phyloP scores from a whole-genome alignment of 495 filamentous ascomycete genomes.

The Penicillium canariense region DNA sequence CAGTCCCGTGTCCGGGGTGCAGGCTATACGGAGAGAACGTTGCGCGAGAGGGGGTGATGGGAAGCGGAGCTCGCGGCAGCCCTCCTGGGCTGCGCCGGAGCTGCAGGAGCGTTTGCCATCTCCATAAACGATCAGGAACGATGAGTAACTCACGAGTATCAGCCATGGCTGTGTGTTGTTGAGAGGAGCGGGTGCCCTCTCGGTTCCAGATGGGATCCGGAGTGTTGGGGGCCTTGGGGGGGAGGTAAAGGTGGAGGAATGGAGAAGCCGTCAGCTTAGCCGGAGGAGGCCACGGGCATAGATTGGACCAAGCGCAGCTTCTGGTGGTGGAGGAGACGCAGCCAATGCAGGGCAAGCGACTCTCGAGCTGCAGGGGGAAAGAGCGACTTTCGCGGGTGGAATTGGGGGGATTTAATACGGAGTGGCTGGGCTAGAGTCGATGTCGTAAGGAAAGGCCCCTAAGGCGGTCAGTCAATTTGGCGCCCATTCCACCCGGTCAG shows the following conservation, averaged over 20 bases:
- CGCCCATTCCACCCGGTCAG: slow-evolving; percentile 21
- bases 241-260: slow-evolving; percentile 17
- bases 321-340: not conserved
- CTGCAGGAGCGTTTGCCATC: slow-evolving; percentile 1
- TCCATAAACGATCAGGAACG: not conserved
- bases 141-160: slow-evolving; percentile 34
- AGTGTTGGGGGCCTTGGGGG: slow-evolving; percentile 18
- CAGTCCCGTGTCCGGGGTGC: slow-evolving; percentile 3
- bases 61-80: slow-evolving; percentile 21
- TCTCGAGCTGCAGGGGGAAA: slow-evolving; percentile 10
- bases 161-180: slow-evolving; percentile 38
- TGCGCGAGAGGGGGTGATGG: slow-evolving; percentile 11
- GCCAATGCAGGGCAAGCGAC: slow-evolving; percentile 4
- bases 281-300: slow-evolving; percentile 34
- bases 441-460: slow-evolving; percentile 24
- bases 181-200: slow-evolving; percentile 38
- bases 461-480: slow-evolving; percentile 31
- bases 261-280: slow-evolving; percentile 24
- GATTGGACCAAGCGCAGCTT: slow-evolving; percentile 28
- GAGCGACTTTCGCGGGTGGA: not conserved
- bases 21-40: slow-evolving; percentile 6
- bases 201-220: slow-evolving; percentile 20
- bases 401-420: slow-evolving; percentile 10
- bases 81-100: slow-evolving; percentile 31
- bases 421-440: slow-evolving; percentile 23